Evolutionary conservation across 768 basidiomycete genomes (phyloP), one percentile per base, ranked within the genome.

Genomic region (Rhizopogon vinicolor): DNA sequence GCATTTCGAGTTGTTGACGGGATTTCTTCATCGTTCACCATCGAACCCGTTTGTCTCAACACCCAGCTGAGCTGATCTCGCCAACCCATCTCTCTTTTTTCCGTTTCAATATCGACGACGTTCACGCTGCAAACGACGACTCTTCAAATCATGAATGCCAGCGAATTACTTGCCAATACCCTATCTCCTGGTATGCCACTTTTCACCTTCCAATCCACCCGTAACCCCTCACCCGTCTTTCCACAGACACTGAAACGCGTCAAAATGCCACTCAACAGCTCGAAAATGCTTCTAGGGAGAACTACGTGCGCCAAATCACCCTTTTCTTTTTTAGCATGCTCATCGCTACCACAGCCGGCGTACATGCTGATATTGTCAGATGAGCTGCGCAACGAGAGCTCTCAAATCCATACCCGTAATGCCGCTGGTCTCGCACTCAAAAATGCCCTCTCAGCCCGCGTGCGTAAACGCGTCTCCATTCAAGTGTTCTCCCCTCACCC

Each of bases 371-470:
- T 91, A 80, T 86, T 99, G 59, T 87, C 91, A 16, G 74, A 82
- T 16, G 91, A 93, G 60, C 82, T 99, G 45, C 84, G 86, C 29
- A 87, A 93, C 62, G 92, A 94, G 68, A 74, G 60, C 43, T 81
- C 80, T 6, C 76, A 80, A 13, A 65, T 85, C 35, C 86, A 93
- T 69, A 83, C 95, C 51, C 81, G 97, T 62, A 96, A 91, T 67
- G 94, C 96, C n/a, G 95, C 97, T 22, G 94, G 93, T 69, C 79
- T 99, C 51, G 95, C 96, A 18, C 78, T 99, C 72, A 99, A 98
- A 83, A 99, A 99, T 72, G 83, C 93, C 57, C 74, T 99, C 56
- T 83, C 87, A 35, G 93, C 95, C 58, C 79, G 92, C 65, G 96
- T 98, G 76, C 72, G 91, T 75, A 64, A 60, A 64, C 58, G 63